Conservation (phyloP, 768 basidiomycete genomes). For the Mycena rosella region DNA sequence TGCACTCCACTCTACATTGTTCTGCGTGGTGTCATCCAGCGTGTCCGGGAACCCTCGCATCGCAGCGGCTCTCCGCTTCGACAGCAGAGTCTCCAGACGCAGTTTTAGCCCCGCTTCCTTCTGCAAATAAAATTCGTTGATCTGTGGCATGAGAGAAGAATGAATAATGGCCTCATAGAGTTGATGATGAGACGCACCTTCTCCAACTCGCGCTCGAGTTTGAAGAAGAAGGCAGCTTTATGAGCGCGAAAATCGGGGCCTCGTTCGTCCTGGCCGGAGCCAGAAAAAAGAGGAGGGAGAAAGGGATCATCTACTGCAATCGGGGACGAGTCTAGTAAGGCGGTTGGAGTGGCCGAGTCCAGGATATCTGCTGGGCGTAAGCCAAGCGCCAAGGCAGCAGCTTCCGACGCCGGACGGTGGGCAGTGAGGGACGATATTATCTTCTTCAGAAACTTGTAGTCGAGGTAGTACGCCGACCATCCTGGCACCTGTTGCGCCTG, state of each 20-base stretch:
- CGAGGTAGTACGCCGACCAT: constrained; percentile 95
- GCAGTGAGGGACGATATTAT: constrained; percentile 96
- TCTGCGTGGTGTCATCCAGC: constrained; percentile 67
- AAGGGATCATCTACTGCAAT: constrained; percentile 54
- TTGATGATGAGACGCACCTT: constrained; percentile 69
- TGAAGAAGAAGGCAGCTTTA: constrained; percentile 99
- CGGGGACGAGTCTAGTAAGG: constrained; percentile 4
- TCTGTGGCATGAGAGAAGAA: constrained; percentile 62
- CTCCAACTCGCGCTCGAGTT: constrained; percentile 95
- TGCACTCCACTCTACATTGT: constrained; percentile 93
- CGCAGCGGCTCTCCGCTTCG: constrained; percentile 90
- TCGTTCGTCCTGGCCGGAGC: constrained; percentile 74
- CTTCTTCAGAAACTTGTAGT: constrained; percentile 99
- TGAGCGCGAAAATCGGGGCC: constrained; percentile 93
- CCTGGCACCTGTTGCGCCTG: constrained; percentile 96
- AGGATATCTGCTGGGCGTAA: constrained; percentile 75
- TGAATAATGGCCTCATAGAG: constrained; percentile 16
- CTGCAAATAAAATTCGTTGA: constrained; percentile 97
- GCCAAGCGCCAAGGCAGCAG: constrained; percentile 87
- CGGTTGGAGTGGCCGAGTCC: constrained; percentile 44
- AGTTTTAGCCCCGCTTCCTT: constrained; percentile 96
- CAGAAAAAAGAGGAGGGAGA: constrained; percentile 70
- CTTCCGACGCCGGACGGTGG: constrained; percentile 91
- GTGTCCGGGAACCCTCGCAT: constrained; percentile 78
- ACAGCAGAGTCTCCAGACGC: constrained; percentile 92